These are phyloP conservation scores for Ogataea nitratoaversa DNA, from an alignment of 805 yeast genomes.

Conservation along the genomic window DNA sequence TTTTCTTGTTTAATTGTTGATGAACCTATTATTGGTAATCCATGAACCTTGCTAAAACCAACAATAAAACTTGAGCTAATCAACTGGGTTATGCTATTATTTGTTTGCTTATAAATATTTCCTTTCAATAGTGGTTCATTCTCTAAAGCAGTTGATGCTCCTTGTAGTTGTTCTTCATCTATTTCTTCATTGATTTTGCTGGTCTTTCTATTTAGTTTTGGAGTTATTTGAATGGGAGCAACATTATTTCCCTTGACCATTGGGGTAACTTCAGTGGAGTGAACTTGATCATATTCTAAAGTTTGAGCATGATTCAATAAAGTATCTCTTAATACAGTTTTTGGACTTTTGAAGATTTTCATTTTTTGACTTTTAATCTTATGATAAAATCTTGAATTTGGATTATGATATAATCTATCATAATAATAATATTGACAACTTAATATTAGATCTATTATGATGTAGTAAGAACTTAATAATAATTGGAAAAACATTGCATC, in stretches of 20 bases:
- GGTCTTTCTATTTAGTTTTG: neutral
- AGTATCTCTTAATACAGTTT: conserved; percentile 20
- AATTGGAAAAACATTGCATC: conserved; percentile 46
- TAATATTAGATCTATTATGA: conserved; percentile 43
- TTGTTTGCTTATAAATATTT: conserved; percentile 4
- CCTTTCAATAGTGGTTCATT: no score
- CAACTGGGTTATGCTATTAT: conserved; percentile 18
- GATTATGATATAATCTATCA: conserved; percentile 37
- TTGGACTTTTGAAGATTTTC: conserved; percentile 20
- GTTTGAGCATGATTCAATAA: conserved; percentile 9
- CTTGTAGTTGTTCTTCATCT: neutral
- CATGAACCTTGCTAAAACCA: conserved; percentile 28
- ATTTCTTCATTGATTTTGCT: neutral
- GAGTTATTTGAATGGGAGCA: neutral
- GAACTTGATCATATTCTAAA: neutral
- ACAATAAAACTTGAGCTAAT: conserved; percentile 27
- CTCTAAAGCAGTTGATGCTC: neutral
- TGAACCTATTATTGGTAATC: conserved; percentile 14
- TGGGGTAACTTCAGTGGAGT: no score
- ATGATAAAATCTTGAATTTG: conserved; percentile 24
- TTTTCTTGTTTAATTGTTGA: conserved; percentile 9
- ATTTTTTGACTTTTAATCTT: conserved; percentile 13
- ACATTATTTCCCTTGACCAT: no score
- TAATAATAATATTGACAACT: conserved; percentile 47
- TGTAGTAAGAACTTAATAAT: conserved; percentile 43